Percentiles rank a stretch among this genome's conserved stretches.
Evolutionary conservation across 345 rosid genomes (phyloP).

Genomic region (Trapa incisa): DNA sequence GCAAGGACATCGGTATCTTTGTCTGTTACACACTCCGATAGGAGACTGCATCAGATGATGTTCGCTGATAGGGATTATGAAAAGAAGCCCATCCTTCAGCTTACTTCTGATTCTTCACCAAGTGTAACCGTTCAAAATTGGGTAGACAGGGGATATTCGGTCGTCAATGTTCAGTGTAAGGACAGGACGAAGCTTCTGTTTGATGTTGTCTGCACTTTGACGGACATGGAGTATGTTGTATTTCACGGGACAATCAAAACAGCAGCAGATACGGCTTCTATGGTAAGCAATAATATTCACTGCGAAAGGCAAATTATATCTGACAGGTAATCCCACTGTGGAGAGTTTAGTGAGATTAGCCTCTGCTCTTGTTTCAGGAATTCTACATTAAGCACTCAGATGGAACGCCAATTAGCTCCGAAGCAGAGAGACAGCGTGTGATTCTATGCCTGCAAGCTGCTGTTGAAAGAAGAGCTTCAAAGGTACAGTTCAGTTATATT

Average conservation of each 20-base stretch:
- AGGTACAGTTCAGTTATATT: slow-evolving; percentile 26
- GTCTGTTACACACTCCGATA: slow-evolving; percentile 69
- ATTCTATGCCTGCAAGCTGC: slow-evolving; percentile 86
- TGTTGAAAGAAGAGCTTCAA: slow-evolving; percentile 68
- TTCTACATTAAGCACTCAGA: slow-evolving; percentile 75
- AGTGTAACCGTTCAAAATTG: slow-evolving; percentile 84
- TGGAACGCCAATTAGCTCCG: slow-evolving; percentile 89
- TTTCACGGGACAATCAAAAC: slow-evolving; percentile 79
- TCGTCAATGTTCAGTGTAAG: slow-evolving; percentile 75
- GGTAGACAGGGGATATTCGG: slow-evolving; percentile 71
- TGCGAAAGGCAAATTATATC: not conserved
- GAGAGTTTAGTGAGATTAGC: slow-evolving; percentile 4
- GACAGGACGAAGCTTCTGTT: slow-evolving; percentile 76
- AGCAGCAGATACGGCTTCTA: slow-evolving; percentile 40
- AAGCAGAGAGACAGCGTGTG: slow-evolving; percentile 86
- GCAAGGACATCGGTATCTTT: slow-evolving; percentile 57
- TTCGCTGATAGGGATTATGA: slow-evolving; percentile 91
- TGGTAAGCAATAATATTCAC: slow-evolving; percentile 30
- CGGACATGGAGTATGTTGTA: slow-evolving; percentile 90
- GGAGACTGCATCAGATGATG: slow-evolving; percentile 96
- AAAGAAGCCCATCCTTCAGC: slow-evolving; percentile 36
- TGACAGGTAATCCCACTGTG: not conserved
- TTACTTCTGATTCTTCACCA: slow-evolving; percentile 27
- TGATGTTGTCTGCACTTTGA: slow-evolving; percentile 89
- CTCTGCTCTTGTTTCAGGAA: slow-evolving; percentile 33